Evolutionary conservation across 345 rosid genomes (phyloP).

Genomic region (Citrus inodora): DNA sequence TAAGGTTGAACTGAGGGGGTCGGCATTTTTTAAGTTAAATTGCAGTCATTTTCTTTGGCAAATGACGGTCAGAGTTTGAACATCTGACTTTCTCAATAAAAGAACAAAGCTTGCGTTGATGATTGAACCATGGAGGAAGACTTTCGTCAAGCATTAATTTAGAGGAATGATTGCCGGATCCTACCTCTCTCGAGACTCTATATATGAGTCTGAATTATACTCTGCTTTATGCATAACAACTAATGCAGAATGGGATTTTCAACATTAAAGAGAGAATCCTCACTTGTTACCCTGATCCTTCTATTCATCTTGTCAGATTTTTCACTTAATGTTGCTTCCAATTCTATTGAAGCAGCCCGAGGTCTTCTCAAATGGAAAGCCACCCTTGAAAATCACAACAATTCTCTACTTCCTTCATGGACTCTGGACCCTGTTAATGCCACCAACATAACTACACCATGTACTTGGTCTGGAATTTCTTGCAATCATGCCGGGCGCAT

Average conservation of each 20-base stretch:
- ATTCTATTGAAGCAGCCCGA: neutral
- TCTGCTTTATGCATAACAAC: neutral
- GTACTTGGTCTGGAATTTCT: slow-evolving; percentile 25
- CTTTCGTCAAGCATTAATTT: neutral
- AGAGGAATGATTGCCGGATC: neutral
- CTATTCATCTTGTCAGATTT: neutral
- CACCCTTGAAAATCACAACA: slow-evolving; percentile 11
- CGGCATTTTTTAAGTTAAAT: neutral
- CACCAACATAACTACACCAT: neutral
- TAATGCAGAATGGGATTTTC: neutral
- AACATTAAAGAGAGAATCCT: neutral
- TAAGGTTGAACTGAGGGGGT: neutral
- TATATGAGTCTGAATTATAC: neutral
- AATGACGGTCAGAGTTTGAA: neutral
- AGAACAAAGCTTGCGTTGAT: neutral
- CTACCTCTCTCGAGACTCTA: neutral
- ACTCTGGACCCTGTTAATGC: neutral
- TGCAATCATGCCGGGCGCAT: slow-evolving; percentile 12
- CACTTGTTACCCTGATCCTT: neutral
- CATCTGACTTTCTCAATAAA: neutral
- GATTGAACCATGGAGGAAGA: neutral
- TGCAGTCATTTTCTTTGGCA: neutral
- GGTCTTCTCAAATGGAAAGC: neutral
- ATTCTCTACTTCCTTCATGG: slow-evolving; percentile 20
- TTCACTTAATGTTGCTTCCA: neutral